Evolutionary conservation across 2,329 filamentous ascomycete species (phyloP), one percentile per base, ranked within the genome.

Genomic region (Dothideomycetidae sp.): DNA sequence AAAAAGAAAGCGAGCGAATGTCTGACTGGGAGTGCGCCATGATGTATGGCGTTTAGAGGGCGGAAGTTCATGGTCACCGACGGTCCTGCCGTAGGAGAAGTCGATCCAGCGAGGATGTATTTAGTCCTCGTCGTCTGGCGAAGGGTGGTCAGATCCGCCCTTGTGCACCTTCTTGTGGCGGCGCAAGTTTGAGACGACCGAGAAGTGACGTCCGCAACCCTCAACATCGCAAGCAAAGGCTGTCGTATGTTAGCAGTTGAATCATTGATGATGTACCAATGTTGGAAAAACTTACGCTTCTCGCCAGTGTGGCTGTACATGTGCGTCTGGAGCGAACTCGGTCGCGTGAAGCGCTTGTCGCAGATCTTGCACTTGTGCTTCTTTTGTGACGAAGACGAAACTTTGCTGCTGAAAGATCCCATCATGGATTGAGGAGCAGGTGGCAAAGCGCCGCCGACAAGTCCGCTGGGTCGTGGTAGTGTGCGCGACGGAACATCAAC

Each of bases 291-390:
- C 85, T 70, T 74, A 93, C 85, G 88, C 66, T 96, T 96, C 61
- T 96, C 88, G 55, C 88, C 88, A 39, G 88, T 96, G 55, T 96
- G 88, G 61, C 85, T 93, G 63, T 94, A 94, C 81, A 94, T 94
- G 57, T 96, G 88, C 19, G 88, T 96, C 57, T 94, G 88, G 28
- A 96, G 61, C 10, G 88, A 94, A 55, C 85, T 93, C 1, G 88
- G 88, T 38, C 88, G 74, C 2, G 88, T 94, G 59, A 96, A 96
- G 30, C 88, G 77, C 71, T 96, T 94, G 61, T 94, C 88, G 66
- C 88, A 96, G 42, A 96, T 82, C 64, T 93, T 94, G 73, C 88
- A 96, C 68, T 94, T 94, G 66, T 96, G 90, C 70, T 96, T 96
- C 75, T 96, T 96, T 57, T 94, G 85, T 7, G 88, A 90, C 62